Base-by-base conservation (phyloP, 352 stramenopile genomes). In the Pythium phragmitis region DNA sequence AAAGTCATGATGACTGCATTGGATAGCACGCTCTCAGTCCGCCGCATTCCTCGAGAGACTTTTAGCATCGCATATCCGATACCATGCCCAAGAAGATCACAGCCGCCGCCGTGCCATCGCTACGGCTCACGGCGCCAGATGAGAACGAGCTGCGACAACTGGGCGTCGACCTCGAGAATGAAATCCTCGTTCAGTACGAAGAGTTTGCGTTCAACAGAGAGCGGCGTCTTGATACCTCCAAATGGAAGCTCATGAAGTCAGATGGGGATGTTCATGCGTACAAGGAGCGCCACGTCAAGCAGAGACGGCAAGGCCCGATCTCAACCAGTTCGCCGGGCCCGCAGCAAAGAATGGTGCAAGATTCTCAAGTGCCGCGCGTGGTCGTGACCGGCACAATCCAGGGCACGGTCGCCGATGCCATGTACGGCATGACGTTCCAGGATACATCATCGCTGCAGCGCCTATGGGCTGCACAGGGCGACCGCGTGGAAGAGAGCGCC, bases 341-440 rank as follows among this genome's bases (percentile, higher is more conserved):
- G n/a, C 49, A 55, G 30, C 26, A 33, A 9, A 42, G 14, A 4
- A 28, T 55, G 13, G 49, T 16, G 2, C 11, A 16, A 1, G 28
- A 55, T 16, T 55, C 30, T 4, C 2, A 17, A 4, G 26, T 17
- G 3, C 13, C 13, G 1, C 49, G 49, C 30, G 49, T 43, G 6
- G 16, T 42, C 7, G n/a, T n/a, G 2, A 58, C 42, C 6, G 76
- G 74, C 7, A 73, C 65, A 8, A 54, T 79, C 11, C 64, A 74
- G 7, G 78, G 80, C 19, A 74, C 67, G 19, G 34, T 89, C 17
- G 78, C 87, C 26, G 80, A 89, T 50, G 67, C 70, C 23, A 67
- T 87, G 56, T 88, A 86, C 57, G 78, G 78, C 34, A 64, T 58
- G 26, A 70, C 73, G 28, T 73, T 74, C 33, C 66, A 77, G 43